Base-by-base conservation (phyloP, 768 basidiomycete species). In the Russula sp. region DNA sequence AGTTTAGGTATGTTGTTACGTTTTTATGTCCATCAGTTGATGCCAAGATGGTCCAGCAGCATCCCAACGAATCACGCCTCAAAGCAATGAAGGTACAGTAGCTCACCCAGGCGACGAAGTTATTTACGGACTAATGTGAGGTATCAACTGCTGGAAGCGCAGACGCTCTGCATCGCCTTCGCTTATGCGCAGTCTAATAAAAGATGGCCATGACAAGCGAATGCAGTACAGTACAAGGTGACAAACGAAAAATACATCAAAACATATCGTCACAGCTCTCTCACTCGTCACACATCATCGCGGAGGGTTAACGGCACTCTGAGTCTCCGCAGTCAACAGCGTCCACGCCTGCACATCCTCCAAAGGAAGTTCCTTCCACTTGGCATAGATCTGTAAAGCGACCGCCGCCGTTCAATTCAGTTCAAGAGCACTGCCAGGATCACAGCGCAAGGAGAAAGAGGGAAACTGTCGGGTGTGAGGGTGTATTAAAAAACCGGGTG, bases 301-400 rank as follows among this genome's bases (percentile, higher is more conserved):
- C 7, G 47, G 47, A 36, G 59, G 59, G 38, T 60, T 45, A 13
- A 55, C 13, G 3, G 66, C 51, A 5, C 70, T 72, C 9, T 73
- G 63, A 20, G 72, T 73, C 66, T 80, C 77, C 2, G 75, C 75
- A 0, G 71, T 66, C 58, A 73, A 70, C 58, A 80, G 59, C 11
- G 75, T 69, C 78, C 78, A 79, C 22, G 50, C 20, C 36, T 74
- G 69, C n/a, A 90, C 81, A 32, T 86, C 82, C n/a, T 87, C 84
- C 54, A 78, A 75, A 1, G 85, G 83, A 8, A 87, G 68, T 32
- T 78, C 74, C 58, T 73, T 71, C 83, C 85, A 88, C 56, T 75
- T 76, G 11, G 75, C 71, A 54, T 76, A 76, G 1, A 78, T 73
- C 85, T 84, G 60, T 50, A 56, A 58, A 18, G 50, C 53, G 20